phyloP scores from a whole-genome alignment of 2,329 filamentous ascomycete species.

The Paecilomyces dactylethromorphus region DNA sequence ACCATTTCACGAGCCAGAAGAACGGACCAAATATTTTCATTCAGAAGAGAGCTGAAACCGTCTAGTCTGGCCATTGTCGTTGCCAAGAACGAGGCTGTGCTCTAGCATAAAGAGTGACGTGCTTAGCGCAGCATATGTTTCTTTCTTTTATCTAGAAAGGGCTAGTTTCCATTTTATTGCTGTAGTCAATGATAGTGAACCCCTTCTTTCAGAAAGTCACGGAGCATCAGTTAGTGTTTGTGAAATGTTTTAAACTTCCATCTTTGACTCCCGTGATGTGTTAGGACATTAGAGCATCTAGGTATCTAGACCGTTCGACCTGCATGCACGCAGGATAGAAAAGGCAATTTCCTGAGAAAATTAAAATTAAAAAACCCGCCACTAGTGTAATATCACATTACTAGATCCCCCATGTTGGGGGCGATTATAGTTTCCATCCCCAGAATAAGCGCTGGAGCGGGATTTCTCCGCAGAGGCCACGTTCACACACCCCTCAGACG shows the following conservation, averaged over 20 bases:
- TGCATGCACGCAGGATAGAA: no score
- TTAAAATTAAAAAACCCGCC: no score
- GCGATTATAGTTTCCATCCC: neutral
- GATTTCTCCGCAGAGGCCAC: neutral
- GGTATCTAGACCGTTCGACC: no score
- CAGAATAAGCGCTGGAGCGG: neutral
- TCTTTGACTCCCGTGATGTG: no score
- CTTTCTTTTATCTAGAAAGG: neutral
- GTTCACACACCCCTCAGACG: neutral
- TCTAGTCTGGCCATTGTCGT: neutral
- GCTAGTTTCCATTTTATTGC: neutral
- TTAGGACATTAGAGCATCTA: no score
- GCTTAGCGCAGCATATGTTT: neutral
- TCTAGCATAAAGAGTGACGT: neutral
- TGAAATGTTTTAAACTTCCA: no score
- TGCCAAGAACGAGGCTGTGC: no score
- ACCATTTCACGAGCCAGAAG: constrained; percentile 33
- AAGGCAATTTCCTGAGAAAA: neutral
- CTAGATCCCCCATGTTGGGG: neutral
- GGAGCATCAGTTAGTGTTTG: no score
- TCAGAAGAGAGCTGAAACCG: constrained; percentile 1
- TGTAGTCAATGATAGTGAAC: neutral
- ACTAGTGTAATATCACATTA: neutral
- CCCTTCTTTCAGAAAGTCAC: no score
- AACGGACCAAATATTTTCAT: constrained; percentile 28